Conservation (phyloP, 257 asterid genomes). For the Fraxinus excelsior region DNA sequence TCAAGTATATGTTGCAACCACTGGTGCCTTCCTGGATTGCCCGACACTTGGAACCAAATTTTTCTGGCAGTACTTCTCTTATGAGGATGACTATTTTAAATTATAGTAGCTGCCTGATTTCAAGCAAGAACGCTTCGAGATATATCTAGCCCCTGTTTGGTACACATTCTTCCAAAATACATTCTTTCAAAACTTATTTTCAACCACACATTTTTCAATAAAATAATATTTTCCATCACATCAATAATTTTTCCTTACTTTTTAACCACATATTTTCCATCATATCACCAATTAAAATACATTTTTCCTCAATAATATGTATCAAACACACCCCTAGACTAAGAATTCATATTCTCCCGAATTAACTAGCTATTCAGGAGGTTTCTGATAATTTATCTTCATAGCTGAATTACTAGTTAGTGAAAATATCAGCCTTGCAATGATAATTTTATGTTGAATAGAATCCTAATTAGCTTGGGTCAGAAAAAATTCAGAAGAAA, state of each 20-base stretch:
- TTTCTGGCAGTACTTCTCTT: slow-evolving; percentile 15
- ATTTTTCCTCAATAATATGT: too few relatives aligned
- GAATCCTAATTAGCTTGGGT: neutral
- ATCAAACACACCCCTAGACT: too few relatives aligned
- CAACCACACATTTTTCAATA: too few relatives aligned
- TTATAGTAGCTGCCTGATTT: neutral
- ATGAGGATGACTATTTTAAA: slow-evolving; percentile 3
- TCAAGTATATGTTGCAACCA: slow-evolving; percentile 17
- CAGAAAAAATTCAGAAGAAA: neutral
- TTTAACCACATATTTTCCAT: too few relatives aligned
- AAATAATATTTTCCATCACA: too few relatives aligned
- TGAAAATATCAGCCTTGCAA: neutral
- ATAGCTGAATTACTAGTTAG: neutral
- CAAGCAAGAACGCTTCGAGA: slow-evolving; percentile 5
- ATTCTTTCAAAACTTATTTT: too few relatives aligned
- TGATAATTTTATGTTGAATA: too few relatives aligned
- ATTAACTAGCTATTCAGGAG: neutral
- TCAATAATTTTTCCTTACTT: too few relatives aligned
- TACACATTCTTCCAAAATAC: too few relatives aligned
- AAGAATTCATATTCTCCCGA: neutral
- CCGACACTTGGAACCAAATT: slow-evolving; percentile 23
- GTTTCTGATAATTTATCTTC: neutral
- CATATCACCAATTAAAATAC: too few relatives aligned
- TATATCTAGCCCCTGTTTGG: too few relatives aligned
- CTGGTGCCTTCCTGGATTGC: slow-evolving; percentile 22